Base-by-base conservation (phyloP, 2,329 filamentous ascomycete species). In the Paradendryphiella salina region DNA sequence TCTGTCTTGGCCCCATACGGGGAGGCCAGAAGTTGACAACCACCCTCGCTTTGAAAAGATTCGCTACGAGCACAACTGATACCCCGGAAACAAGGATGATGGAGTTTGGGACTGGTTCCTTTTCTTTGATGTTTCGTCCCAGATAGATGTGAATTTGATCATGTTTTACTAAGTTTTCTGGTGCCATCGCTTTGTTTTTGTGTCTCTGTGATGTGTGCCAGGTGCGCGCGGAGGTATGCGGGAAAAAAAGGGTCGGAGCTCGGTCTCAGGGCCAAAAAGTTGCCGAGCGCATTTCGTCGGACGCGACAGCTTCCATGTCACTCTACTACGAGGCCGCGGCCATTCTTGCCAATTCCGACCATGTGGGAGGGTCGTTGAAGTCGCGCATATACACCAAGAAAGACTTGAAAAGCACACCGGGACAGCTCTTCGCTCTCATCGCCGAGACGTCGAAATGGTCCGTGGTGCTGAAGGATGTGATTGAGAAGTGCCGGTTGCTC, bases 401-500 rank as follows among this genome's bases (percentile, higher is more conserved):
- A 63, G 79, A 80, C 6, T 75, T 90, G 60, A 96, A 93, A 67
- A 91, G 88, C 13, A 82, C 87, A 2, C 87, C 88, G 0, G 86
- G 86, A 9, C 89, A 95, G 69, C 79, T 97, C 6, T 97, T 94
- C 70, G 94, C 94, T 7, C 79, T 99, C 29, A 87, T 91, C 17
- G 82, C 87, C 17, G 92, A 97, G 74, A 85, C 89, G 1, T 86
- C 88, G 61, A 97, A 96, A 84, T 96, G 93, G 90, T 94, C 92
- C 63, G 72, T 79, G 3, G 80, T 96, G 2, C 76, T 99, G 39
- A 90, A 90, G 65, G 91, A 96, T 66, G 87, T 96, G n/a, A 84
- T 99, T 66, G 90, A 96, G 62, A 84, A 82, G 59, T 82, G 90
- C 1, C 87, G 85, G 3, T 76, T 97, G 29, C 76, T 97, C 29